These are phyloP conservation scores for Psilocybe tampanensis DNA, from an alignment of 768 basidiomycete genomes.

Conservation along the genomic window DNA sequence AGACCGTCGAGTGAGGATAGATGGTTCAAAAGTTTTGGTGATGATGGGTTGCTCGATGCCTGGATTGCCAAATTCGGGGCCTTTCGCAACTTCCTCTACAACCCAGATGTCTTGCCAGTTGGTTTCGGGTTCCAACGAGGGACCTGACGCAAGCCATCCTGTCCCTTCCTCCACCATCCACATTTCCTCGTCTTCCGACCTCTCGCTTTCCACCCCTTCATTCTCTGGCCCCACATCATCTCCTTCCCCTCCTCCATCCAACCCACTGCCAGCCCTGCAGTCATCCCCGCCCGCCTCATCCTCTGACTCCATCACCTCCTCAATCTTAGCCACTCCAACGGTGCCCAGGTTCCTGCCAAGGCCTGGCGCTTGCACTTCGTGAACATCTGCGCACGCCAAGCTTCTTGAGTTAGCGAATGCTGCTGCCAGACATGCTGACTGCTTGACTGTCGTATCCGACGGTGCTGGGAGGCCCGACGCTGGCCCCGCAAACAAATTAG, in stretches of 20 bases:
- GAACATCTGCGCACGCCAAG: no score
- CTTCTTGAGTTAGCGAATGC: no score
- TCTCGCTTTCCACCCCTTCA: not conserved
- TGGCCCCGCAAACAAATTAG: no score
- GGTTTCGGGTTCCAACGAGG: no score
- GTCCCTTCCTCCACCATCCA: constrained; percentile 5
- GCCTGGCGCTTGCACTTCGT: no score
- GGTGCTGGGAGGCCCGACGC: not conserved
- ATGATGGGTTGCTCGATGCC: not conserved
- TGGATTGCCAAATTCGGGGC: not conserved
- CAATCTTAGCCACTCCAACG: not conserved
- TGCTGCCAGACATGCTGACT: no score
- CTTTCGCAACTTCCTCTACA: constrained; percentile 6
- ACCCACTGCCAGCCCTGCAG: not conserved
- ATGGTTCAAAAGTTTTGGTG: not conserved
- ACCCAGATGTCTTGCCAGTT: not conserved
- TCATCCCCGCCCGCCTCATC: not conserved
- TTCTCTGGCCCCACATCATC: not conserved
- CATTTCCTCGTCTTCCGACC: not conserved
- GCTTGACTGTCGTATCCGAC: no score
- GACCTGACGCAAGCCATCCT: not conserved
- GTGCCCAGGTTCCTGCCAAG: not conserved
- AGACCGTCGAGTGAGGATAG: constrained; percentile 19
- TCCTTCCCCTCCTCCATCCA: not conserved
- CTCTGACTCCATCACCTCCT: not conserved